Evolutionary conservation across 1,139 yeast species (phyloP).

Genomic region (Pichia inconspicua): DNA sequence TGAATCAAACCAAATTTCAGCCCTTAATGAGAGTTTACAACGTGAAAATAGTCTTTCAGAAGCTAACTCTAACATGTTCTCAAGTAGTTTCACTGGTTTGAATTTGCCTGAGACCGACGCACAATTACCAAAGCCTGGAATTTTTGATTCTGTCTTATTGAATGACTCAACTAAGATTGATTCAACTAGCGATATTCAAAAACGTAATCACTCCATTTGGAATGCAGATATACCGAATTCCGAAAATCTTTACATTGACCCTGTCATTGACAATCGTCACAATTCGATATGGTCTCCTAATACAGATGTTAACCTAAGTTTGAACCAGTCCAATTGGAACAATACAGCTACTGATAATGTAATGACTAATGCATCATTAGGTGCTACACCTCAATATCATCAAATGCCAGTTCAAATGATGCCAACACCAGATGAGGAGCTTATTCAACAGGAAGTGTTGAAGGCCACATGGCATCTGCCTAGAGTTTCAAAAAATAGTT

Average conservation of each 20-base stretch:
- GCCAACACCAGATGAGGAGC: constrained; percentile 15
- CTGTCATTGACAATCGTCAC: not conserved
- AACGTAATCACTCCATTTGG: constrained; percentile 3
- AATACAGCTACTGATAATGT: not conserved
- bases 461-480: constrained; percentile 18
- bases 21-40: no score
- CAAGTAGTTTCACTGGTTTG: not conserved
- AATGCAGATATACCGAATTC: not conserved
- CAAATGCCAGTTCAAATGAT: not conserved
- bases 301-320: not conserved
- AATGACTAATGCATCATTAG: not conserved
- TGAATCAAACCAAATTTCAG: no score
- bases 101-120: not conserved
- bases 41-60: not conserved
- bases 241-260: not conserved
- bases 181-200: not conserved
- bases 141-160: constrained; percentile 4
- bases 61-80: no score
- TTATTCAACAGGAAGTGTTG: constrained; percentile 23
- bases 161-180: not conserved
- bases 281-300: constrained; percentile 14
- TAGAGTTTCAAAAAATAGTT: constrained; percentile 12
- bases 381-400: no score
- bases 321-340: not conserved
- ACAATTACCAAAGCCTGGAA: not conserved